phyloP scores from a whole-genome alignment of 2,329 filamentous ascomycete species.

The Beauveria australis region DNA sequence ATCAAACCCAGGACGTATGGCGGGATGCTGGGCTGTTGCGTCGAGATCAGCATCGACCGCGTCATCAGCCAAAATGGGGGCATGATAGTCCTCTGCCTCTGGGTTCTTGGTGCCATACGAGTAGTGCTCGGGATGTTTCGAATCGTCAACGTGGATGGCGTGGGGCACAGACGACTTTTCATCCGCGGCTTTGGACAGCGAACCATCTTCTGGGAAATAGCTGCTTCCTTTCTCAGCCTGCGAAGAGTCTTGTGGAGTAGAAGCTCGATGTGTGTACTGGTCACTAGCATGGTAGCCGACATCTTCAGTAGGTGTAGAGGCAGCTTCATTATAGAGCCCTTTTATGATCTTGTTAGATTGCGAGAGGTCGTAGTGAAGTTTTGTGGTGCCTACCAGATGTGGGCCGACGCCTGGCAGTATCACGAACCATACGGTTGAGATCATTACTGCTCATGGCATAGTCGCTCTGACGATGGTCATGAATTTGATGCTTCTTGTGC shows the following conservation, averaged over 20 bases:
- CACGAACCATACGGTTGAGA: constrained; percentile 79
- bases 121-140: constrained; percentile 29
- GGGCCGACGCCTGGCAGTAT: constrained; percentile 47
- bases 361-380: neutral
- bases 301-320: constrained; percentile 80
- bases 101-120: constrained; percentile 32
- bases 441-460: constrained; percentile 86
- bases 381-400: neutral
- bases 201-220: neutral
- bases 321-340: constrained; percentile 57
- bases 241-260: constrained; percentile 52
- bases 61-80: constrained; percentile 82
- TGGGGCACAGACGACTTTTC: constrained; percentile 41
- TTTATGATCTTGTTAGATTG: constrained; percentile 32
- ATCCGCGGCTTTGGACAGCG: neutral
- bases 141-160: constrained; percentile 67
- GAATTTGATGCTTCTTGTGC: constrained; percentile 52
- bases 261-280: constrained; percentile 69
- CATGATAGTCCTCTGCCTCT: constrained; percentile 54
- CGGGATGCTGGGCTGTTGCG: constrained; percentile 64
- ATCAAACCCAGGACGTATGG: constrained; percentile 55
- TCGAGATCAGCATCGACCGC: constrained; percentile 70
- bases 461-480: constrained; percentile 51
- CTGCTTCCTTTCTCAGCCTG: constrained; percentile 3
- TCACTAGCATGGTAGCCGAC: constrained; percentile 83